Conservation (phyloP, 2,329 filamentous ascomycete genomes). For the Epichloe elymi region DNA sequence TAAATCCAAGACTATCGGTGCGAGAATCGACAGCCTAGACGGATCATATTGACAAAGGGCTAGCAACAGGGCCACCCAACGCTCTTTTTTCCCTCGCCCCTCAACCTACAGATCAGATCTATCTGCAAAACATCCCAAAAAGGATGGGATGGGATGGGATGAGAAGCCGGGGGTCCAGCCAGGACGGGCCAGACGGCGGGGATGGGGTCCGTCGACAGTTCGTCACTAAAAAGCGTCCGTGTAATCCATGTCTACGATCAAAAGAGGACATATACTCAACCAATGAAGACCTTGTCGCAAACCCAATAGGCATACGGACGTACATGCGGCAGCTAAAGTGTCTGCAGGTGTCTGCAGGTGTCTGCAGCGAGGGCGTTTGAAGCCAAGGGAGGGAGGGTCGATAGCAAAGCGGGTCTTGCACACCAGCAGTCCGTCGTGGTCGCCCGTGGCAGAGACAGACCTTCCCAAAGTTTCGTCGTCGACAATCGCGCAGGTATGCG, state of each 20-base stretch:
- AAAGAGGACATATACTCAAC: slow-evolving; percentile 10
- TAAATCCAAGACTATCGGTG: slow-evolving; percentile 25
- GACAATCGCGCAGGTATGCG: slow-evolving; percentile 21
- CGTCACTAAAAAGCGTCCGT: slow-evolving; percentile 12
- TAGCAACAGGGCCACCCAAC: slow-evolving; percentile 12
- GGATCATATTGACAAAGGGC: slow-evolving; percentile 22
- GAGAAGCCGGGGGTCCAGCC: slow-evolving; percentile 6
- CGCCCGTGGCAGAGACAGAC: slow-evolving; percentile 2
- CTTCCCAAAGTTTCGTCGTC: background rate
- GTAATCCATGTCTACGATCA: slow-evolving; percentile 12
- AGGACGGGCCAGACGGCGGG: background rate
- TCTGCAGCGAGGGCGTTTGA: slow-evolving; percentile 19
- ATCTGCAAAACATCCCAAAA: slow-evolving; percentile 16
- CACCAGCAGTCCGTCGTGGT: slow-evolving; percentile 7
- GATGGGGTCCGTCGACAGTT: slow-evolving; percentile 5
- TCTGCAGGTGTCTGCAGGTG: slow-evolving; percentile 14
- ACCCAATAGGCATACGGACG: slow-evolving; percentile 10
- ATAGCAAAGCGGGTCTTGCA: slow-evolving; percentile 14
- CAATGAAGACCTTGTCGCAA: slow-evolving; percentile 16
- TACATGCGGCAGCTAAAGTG: slow-evolving; percentile 22
- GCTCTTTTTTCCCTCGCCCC: slow-evolving; percentile 12
- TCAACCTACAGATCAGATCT: slow-evolving; percentile 21
- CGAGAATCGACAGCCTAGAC: slow-evolving; percentile 17
- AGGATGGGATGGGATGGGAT: background rate
- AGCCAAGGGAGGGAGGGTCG: slow-evolving; percentile 22